Evolutionary conservation across 352 stramenopile genomes (phyloP).

Genomic region (Bremia lactucae): DNA sequence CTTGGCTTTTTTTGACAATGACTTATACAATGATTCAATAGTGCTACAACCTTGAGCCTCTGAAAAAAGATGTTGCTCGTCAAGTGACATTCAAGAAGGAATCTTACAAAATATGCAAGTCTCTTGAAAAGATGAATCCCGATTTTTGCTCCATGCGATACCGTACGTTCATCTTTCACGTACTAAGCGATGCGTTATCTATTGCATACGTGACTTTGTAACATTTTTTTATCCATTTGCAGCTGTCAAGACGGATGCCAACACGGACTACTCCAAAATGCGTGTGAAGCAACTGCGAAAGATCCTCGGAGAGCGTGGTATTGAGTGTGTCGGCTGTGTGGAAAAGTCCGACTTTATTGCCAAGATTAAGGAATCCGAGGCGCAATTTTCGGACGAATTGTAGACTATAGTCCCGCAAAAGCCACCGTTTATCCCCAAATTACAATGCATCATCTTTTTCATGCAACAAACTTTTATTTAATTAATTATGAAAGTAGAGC

Average conservation of each 20-base stretch:
- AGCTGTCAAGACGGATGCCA: slow-evolving; percentile 90
- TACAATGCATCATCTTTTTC: background rate
- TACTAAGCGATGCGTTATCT: slow-evolving; percentile 4
- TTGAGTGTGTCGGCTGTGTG: slow-evolving; percentile 88
- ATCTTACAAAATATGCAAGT: slow-evolving; percentile 89
- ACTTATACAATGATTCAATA: slow-evolving; percentile 13
- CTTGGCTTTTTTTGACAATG: too few species aligned
- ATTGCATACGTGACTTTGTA: background rate
- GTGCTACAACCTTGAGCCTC: slow-evolving; percentile 91
- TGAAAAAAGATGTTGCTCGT: slow-evolving; percentile 90
- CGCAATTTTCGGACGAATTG: slow-evolving; percentile 66
- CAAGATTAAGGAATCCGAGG: slow-evolving; percentile 88
- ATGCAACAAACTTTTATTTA: slow-evolving; percentile 14
- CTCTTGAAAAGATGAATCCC: slow-evolving; percentile 89
- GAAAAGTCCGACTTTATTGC: slow-evolving; percentile 94
- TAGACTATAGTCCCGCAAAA: too few species aligned
- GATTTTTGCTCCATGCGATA: slow-evolving; percentile 92
- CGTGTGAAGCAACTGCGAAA: slow-evolving; percentile 92
- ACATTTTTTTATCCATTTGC: background rate
- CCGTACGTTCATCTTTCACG: slow-evolving; percentile 47
- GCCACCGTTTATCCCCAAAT: too few species aligned
- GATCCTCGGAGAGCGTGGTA: slow-evolving; percentile 87
- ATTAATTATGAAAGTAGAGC: slow-evolving; percentile 6
- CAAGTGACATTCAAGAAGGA: slow-evolving; percentile 90
- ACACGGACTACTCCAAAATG: slow-evolving; percentile 92